Conservation (phyloP, 1,139 yeast species). For the Entelexis sorbosivorans region DNA sequence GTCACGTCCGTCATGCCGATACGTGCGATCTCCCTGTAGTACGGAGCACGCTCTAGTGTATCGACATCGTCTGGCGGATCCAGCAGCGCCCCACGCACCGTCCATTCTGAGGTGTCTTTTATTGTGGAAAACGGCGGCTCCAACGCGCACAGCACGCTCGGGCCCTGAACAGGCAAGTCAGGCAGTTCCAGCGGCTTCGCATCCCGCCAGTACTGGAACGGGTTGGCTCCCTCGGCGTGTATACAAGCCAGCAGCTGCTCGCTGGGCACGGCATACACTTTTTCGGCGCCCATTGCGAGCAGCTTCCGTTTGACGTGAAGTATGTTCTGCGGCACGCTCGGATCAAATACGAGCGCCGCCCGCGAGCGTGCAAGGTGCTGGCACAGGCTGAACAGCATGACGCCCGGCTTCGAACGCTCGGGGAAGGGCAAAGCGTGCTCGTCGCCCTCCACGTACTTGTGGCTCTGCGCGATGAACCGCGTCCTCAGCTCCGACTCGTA, state of each 20-base stretch:
- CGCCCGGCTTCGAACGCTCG: conserved; percentile 19
- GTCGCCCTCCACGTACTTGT: conserved; percentile 18
- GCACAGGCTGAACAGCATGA: conserved; percentile 17
- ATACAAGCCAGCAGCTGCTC: conserved; percentile 15
- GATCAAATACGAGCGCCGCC: conserved; percentile 11
- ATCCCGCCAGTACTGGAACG: conserved; percentile 18
- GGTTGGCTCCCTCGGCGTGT: conserved; percentile 11
- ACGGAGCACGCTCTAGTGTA: background rate
- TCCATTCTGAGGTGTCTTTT: conserved; percentile 10
- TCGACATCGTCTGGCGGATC: background rate
- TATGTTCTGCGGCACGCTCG: conserved; percentile 3
- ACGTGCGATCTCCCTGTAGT: conserved; percentile 16
- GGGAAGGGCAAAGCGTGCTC: conserved; percentile 21
- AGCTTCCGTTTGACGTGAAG: conserved; percentile 15
- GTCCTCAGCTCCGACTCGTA: background rate
- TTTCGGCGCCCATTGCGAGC: conserved; percentile 8
- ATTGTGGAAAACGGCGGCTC: conserved; percentile 12
- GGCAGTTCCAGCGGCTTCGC: background rate
- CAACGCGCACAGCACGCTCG: conserved; percentile 14
- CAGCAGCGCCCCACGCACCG: conserved; percentile 10
- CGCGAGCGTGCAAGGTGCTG: conserved; percentile 5
- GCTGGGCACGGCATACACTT: conserved; percentile 11
- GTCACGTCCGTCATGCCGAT: conserved; percentile 15
- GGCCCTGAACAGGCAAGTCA: background rate
- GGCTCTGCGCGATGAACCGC: conserved; percentile 13